These are phyloP conservation scores for Amanita molliuscula DNA, from an alignment of 768 basidiomycete species.

Conservation along the genomic window DNA sequence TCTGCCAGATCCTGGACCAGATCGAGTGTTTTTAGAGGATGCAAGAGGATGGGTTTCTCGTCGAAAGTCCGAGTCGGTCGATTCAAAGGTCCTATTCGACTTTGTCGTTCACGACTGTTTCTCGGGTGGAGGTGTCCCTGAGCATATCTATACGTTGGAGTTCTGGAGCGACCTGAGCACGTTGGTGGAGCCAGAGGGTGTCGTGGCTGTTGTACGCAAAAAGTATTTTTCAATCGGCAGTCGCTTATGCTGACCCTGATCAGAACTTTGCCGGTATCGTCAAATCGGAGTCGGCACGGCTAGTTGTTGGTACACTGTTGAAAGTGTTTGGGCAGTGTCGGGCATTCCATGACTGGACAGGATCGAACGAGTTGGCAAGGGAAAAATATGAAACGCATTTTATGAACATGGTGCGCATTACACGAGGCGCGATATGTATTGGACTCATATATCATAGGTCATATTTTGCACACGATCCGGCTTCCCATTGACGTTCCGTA, in stretches of 20 bases:
- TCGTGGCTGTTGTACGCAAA: constrained; percentile 66
- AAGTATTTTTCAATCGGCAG: constrained; percentile 6
- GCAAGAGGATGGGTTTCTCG: constrained; percentile 61
- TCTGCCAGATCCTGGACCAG: constrained; percentile 51
- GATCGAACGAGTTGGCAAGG: constrained; percentile 22
- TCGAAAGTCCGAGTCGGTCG: constrained; percentile 20
- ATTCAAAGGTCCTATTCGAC: constrained; percentile 39
- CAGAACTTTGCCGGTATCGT: constrained; percentile 83
- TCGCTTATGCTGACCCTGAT: background rate
- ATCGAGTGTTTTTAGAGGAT: constrained; percentile 64
- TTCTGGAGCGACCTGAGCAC: constrained; percentile 70
- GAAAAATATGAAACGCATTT: constrained; percentile 42
- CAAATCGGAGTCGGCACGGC: constrained; percentile 47
- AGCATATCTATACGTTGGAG: constrained; percentile 73
- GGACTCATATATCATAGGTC: constrained; percentile 37
- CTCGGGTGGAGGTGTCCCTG: constrained; percentile 86
- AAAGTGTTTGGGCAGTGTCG: constrained; percentile 71
- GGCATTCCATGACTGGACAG: constrained; percentile 66
- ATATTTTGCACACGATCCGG: constrained; percentile 67
- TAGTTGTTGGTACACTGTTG: constrained; percentile 62
- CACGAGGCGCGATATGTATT: background rate
- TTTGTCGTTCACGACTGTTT: constrained; percentile 88
- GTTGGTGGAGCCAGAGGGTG: constrained; percentile 57
- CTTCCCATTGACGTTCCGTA: constrained; percentile 47
- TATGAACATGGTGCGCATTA: constrained; percentile 58